These are phyloP conservation scores for Trichoderma aggressivum DNA, from an alignment of 2,329 filamentous ascomycete species.

Conservation along the genomic window DNA sequence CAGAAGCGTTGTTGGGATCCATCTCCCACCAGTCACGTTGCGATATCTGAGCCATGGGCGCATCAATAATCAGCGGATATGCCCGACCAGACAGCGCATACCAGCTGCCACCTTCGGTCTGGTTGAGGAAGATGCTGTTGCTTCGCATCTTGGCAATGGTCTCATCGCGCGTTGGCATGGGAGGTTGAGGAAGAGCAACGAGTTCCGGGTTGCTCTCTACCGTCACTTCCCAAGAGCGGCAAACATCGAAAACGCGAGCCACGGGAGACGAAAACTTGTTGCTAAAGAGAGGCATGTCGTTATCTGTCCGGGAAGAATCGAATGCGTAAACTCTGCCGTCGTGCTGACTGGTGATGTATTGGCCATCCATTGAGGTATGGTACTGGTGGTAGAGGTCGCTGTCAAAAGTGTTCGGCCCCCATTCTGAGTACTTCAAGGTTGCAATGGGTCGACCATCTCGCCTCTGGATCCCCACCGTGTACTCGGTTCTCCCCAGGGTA, in stretches of 20 bases:
- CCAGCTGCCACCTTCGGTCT: constrained; percentile 83
- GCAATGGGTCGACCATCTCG: constrained; percentile 73
- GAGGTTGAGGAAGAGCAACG: constrained; percentile 81
- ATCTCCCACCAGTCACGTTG: constrained; percentile 48
- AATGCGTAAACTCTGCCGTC: constrained; percentile 82
- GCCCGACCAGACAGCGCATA: constrained; percentile 85
- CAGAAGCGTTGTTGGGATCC: constrained; percentile 40
- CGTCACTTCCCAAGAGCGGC: constrained; percentile 64
- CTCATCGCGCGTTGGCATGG: constrained; percentile 56
- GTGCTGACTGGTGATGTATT: constrained; percentile 83
- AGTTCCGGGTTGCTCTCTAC: constrained; percentile 68
- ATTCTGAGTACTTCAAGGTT: constrained; percentile 89
- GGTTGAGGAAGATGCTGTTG: constrained; percentile 78
- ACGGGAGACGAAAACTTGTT: constrained; percentile 74
- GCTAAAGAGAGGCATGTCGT: constrained; percentile 58
- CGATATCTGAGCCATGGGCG: constrained; percentile 46
- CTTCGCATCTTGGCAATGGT: constrained; percentile 51
- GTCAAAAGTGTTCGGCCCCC: constrained; percentile 89
- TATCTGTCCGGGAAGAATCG: constrained; percentile 57
- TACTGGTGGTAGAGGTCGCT: constrained; percentile 84
- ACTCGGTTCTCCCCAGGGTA: constrained; percentile 82
- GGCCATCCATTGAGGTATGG: constrained; percentile 72
- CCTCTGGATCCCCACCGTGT: constrained; percentile 81
- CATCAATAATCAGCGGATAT: constrained; percentile 81
- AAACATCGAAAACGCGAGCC: constrained; percentile 84